phyloP scores from a whole-genome alignment of 495 filamentous ascomycete genomes.

The Xylaria castorea region DNA sequence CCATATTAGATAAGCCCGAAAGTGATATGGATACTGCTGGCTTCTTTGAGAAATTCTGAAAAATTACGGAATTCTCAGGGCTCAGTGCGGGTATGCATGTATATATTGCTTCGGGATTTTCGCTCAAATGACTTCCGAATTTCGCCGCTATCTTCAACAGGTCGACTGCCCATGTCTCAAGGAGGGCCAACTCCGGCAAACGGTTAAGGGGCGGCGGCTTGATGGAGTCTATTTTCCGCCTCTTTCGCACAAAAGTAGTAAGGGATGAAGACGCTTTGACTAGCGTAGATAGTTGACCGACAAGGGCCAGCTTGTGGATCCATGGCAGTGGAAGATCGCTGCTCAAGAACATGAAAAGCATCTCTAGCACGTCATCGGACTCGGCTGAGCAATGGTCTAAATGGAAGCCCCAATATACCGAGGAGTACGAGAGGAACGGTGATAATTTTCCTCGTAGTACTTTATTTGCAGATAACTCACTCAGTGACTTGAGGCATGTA shows the following conservation, averaged over 20 bases:
- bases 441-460: constrained; percentile 1
- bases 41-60: background rate
- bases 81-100: constrained; percentile 7
- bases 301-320: background rate
- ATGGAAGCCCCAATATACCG: background rate
- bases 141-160: background rate
- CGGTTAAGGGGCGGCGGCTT: background rate
- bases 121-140: background rate
- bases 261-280: constrained; percentile 8
- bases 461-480: background rate
- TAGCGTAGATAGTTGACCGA: background rate
- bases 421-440: background rate
- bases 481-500: background rate
- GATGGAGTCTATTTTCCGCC: background rate
- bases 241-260: background rate
- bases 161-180: constrained; percentile 10
- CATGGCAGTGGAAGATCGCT: background rate
- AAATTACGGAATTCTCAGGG: constrained; percentile 1
- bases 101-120: background rate
- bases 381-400: background rate
- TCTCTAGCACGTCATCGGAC: background rate
- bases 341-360: background rate
- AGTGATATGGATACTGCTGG: background rate
- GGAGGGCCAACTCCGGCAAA: background rate
- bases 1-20: background rate